Evolutionary conservation across 345 rosid species (phyloP).

Genomic region (Carallia brachiata): DNA sequence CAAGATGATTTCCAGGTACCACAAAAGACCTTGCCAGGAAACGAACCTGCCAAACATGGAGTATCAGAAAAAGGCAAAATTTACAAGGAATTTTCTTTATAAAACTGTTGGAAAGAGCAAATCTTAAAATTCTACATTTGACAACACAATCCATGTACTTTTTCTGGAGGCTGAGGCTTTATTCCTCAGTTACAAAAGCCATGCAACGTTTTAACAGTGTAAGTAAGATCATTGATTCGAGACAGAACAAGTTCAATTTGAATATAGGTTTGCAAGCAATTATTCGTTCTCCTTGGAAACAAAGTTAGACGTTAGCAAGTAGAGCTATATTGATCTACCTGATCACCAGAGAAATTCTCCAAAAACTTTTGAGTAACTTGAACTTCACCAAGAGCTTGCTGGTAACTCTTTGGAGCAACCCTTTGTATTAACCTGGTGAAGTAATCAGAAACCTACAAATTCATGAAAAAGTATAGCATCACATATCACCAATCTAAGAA

Average conservation of each 20-base stretch:
- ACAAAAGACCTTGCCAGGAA: constrained; percentile 90
- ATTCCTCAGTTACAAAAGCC: neutral
- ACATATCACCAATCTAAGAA: neutral
- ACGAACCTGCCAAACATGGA: constrained; percentile 58
- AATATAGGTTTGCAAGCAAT: too few relatives aligned
- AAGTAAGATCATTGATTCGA: neutral
- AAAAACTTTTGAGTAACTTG: constrained; percentile 76
- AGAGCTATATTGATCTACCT: constrained; percentile 43
- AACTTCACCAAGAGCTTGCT: constrained; percentile 92
- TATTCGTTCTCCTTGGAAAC: neutral
- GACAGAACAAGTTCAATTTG: neutral
- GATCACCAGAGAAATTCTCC: constrained; percentile 94
- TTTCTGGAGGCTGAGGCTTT: neutral
- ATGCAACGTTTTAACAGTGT: too few relatives aligned
- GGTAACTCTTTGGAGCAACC: constrained; percentile 93
- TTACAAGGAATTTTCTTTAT: constrained; percentile 1
- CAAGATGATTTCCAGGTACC: constrained; percentile 92
- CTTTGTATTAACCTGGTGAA: constrained; percentile 87
- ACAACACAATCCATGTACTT: neutral
- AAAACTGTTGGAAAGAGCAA: neutral
- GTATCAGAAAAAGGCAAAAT: neutral
- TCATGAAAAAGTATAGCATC: constrained; percentile 3
- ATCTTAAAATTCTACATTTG: constrained; percentile 5
- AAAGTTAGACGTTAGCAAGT: neutral
- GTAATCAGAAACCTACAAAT: constrained; percentile 74